Base-by-base conservation (phyloP, 805 yeast genomes). In the Jamesozyma hellenica region DNA sequence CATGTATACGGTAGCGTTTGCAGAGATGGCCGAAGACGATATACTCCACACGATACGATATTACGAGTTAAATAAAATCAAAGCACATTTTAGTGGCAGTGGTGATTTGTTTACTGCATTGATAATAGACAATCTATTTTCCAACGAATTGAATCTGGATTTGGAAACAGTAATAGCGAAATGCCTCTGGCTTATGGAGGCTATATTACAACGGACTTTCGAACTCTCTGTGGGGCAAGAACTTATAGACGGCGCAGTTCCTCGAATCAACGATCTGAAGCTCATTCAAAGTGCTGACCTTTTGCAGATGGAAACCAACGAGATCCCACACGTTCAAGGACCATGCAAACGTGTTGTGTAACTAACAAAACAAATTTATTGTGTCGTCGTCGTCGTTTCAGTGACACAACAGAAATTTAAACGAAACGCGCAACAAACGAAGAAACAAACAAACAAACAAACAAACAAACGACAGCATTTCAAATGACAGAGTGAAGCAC, bases 101-200 rank as follows among this genome's bases (percentile, higher is more conserved):
- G 92, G 92, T 2, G 92, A 82, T 53, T 58, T 82, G 14, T 79
- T 82, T 55, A 66, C 78, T 3, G 86, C 80, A 1, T 52, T 82
- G 13, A 46, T 82, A 15, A 67, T 79, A 3, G 74, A 80, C 47
- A 57, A 65, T 1, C 69, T 70, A 45, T 63, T 63, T 41, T 56
- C 63, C 47, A 54, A 53, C 8, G 9, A 34, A 14, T 16, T 14
- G 14, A 6, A 18, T 26, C 4, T 5, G 5, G 15, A 26, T 3
- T 25, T 41, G 23, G 17, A 41, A 0, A 43, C 46, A 0, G 64
- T 77, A 2, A 48, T 74, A 23, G 60, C 60, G 16, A 64, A 65
- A 36, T 67, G 71, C 0, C 47, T 72, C 4, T 46, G 60, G 2
- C 56, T 63, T 17, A 68, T 72, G 25, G 67, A 65, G 25, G 53